Base-by-base conservation (phyloP, 2,329 filamentous ascomycete genomes). In the Lachnum nothofagi region DNA sequence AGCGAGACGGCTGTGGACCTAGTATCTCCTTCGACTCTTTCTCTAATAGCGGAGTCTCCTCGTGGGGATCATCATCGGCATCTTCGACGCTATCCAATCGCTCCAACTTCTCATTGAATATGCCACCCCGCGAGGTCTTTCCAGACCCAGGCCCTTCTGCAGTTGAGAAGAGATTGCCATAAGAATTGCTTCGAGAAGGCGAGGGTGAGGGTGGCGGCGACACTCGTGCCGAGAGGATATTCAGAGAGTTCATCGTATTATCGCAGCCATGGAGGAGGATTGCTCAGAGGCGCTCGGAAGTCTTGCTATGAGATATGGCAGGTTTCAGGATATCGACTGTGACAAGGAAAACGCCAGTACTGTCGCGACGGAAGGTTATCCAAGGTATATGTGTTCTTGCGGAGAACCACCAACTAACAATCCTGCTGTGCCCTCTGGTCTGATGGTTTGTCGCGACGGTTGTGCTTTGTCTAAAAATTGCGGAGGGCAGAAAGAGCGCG, bases 181-280 rank as follows among this genome's bases (percentile, higher is more conserved):
- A 70, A 23, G 80, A 83, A 66, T 82, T 83, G 54, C 79, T 78
- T 66, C 80, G 76, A 50, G 80, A 76, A 47, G 78, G 74, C 38
- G 68, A 65, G 27, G 79, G 74, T 60, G 74, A 80, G 51, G 78
- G 70, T 46, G 79, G 68, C 58, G 80, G 78, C 61, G 81, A 82
- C 67, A 91, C 87, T 72, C 86, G 85, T 68, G 88, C 83, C 65
- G 89, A 93, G 68, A 96, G 82, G 69, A 95, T 88, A 74, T 93
- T 95, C 75, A 95, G 77, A 64, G 91, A 95, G 83, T 96, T 96
- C 91, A 96, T 96, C 72, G 78, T 87, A 75, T 46, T 62, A 58
- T 56, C 68, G 68, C 70, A 75, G 77, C 80, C 80, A 83, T 67
- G 60, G 63, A 63, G 58, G 53, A 57, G 48, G 51, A 46, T 17